Conservation (phyloP, 495 filamentous ascomycete species). For the Trichoderma parareesei region DNA sequence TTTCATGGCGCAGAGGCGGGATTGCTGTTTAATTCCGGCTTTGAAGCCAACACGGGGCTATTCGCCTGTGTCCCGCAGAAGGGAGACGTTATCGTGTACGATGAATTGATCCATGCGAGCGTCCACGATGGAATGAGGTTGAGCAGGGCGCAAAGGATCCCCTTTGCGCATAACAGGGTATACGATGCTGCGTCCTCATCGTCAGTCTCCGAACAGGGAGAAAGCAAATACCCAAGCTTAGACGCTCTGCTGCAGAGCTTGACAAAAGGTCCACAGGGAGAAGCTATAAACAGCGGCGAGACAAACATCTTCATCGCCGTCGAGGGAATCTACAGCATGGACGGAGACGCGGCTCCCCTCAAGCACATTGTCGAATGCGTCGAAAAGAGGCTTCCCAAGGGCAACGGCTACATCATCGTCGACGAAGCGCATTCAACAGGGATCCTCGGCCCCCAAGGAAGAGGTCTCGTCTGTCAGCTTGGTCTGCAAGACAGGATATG, state of each 20-base stretch:
- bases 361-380: slow-evolving; percentile 48
- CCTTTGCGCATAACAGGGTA: slow-evolving; percentile 58
- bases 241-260: slow-evolving; percentile 17
- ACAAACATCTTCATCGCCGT: slow-evolving; percentile 57
- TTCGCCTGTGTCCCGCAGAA: slow-evolving; percentile 58
- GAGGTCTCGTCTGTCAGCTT: slow-evolving; percentile 58
- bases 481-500: slow-evolving; percentile 60
- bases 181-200: background rate
- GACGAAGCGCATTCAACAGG: slow-evolving; percentile 77
- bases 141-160: slow-evolving; percentile 43
- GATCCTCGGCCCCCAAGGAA: slow-evolving; percentile 52
- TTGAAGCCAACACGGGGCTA: slow-evolving; percentile 67
- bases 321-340: slow-evolving; percentile 80
- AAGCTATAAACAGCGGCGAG: slow-evolving; percentile 24
- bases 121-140: slow-evolving; percentile 71
- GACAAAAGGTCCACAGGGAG: slow-evolving; percentile 7
- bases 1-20: slow-evolving; percentile 59
- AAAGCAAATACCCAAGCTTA: slow-evolving; percentile 14
- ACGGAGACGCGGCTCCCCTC: slow-evolving; percentile 65
- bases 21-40: slow-evolving; percentile 72
- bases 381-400: slow-evolving; percentile 44
- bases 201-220: background rate
- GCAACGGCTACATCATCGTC: slow-evolving; percentile 62
- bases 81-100: slow-evolving; percentile 63
- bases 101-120: slow-evolving; percentile 70